Conservation (phyloP, 2,329 filamentous ascomycete species). For the Hawksworthiomyces lignivorus region DNA sequence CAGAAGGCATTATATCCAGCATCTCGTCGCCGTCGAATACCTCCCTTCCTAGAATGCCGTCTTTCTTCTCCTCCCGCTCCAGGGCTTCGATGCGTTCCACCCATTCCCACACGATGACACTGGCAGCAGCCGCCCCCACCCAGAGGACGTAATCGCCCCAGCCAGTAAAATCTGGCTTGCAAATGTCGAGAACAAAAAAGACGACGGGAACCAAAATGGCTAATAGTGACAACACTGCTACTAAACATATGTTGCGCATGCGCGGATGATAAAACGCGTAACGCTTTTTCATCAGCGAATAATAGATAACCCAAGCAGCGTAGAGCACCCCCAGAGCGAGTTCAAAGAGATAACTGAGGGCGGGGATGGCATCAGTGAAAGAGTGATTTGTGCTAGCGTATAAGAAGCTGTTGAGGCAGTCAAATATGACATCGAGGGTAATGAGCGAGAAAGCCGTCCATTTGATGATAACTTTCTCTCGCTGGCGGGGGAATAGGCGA, state of each 20-base stretch:
- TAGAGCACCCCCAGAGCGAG: slow-evolving; percentile 80
- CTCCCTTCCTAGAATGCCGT: slow-evolving; percentile 82
- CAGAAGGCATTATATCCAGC: slow-evolving; percentile 55
- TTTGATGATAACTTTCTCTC: slow-evolving; percentile 97
- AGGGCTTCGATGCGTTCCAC: slow-evolving; percentile 89
- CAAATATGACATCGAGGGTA: slow-evolving; percentile 82
- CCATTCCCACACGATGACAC: slow-evolving; percentile 98
- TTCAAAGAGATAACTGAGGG: slow-evolving; percentile 84
- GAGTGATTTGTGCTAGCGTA: slow-evolving; percentile 46
- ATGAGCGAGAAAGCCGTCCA: slow-evolving; percentile 96
- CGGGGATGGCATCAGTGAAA: slow-evolving; percentile 85
- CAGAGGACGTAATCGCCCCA: slow-evolving; percentile 95
- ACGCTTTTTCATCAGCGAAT: slow-evolving; percentile 81
- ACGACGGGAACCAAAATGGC: slow-evolving; percentile 84
- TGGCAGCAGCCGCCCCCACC: slow-evolving; percentile 91
- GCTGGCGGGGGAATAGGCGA: slow-evolving; percentile 87
- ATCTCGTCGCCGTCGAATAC: slow-evolving; percentile 93
- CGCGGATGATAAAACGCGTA: slow-evolving; percentile 86
- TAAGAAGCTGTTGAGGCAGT: slow-evolving; percentile 79
- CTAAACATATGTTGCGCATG: slow-evolving; percentile 81
- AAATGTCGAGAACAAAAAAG: slow-evolving; percentile 88
- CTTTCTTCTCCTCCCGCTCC: slow-evolving; percentile 88
- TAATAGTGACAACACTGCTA: slow-evolving; percentile 69
- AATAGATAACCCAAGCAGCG: slow-evolving; percentile 90
- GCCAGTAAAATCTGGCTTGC: slow-evolving; percentile 73